Evolutionary conservation across 805 yeast genomes (phyloP).

Genomic region (Candida berthetii): DNA sequence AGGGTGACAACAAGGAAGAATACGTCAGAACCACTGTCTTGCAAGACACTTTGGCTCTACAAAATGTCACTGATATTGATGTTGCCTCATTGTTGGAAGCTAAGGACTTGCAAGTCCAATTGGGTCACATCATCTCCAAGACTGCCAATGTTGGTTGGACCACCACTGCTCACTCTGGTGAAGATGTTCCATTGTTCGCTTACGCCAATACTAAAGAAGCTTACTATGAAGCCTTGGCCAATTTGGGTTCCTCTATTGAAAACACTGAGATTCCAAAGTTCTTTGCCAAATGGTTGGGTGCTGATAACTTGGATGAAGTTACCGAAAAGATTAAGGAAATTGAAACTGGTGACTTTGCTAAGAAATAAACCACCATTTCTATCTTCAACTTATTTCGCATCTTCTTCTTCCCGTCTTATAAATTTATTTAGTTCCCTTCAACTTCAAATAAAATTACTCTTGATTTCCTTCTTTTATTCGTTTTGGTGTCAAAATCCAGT

Average conservation of each 20-base stretch:
- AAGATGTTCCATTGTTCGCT: conserved; percentile 87
- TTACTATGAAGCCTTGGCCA: conserved; percentile 31
- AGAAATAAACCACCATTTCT: too few species aligned
- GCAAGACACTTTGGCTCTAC: conserved; percentile 53
- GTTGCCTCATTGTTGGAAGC: conserved; percentile 28
- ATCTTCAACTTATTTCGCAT: too few species aligned
- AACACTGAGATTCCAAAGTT: conserved; percentile 79
- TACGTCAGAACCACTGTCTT: conserved; percentile 50
- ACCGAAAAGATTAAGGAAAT: conserved; percentile 45
- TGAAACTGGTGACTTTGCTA: conserved; percentile 7
- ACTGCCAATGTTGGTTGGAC: conserved; percentile 91
- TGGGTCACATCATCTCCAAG: conserved; percentile 62
- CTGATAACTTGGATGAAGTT: conserved; percentile 37
- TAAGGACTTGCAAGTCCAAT: conserved; percentile 30
- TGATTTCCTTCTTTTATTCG: too few species aligned
- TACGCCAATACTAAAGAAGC: conserved; percentile 54
- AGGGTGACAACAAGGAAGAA: conserved; percentile 28
- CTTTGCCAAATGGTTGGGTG: conserved; percentile 48
- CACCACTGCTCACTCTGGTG: conserved; percentile 94
- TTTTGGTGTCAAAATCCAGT: too few species aligned
- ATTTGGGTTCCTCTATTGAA: conserved; percentile 77
- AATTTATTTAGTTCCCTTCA: too few species aligned
- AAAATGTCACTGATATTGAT: conserved; percentile 48
- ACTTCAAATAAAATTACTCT: too few species aligned
- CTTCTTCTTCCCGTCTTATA: too few species aligned